Percentiles rank a stretch among this genome's conserved stretches.
Evolutionary conservation across 192 early-diverging fungal species (phyloP).

Genomic region (Mortierella antarctica): DNA sequence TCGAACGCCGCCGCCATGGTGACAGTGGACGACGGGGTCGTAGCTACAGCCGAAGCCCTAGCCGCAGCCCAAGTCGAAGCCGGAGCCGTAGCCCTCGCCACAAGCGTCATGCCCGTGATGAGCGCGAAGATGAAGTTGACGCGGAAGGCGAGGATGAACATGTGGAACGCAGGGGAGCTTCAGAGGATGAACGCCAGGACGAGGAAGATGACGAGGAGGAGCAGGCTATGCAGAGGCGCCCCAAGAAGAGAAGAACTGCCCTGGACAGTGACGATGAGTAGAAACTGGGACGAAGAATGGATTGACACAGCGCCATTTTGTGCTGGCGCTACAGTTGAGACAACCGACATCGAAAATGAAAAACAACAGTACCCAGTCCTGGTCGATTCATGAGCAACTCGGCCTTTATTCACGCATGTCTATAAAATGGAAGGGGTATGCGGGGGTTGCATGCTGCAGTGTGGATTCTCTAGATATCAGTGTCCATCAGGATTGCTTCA

Average conservation of each 20-base stretch:
- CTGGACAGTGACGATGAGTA: conserved; percentile 56
- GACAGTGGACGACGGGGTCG: conserved; percentile 16
- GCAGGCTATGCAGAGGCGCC: conserved; percentile 38
- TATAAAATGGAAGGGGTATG: too few species aligned
- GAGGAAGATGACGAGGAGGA: conserved; percentile 53
- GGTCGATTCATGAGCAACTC: neutral
- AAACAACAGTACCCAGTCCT: neutral
- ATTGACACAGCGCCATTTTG: neutral
- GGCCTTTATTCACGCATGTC: neutral
- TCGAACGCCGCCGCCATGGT: conserved; percentile 9
- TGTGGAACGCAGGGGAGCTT: conserved; percentile 1
- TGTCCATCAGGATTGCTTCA: neutral
- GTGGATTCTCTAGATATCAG: neutral
- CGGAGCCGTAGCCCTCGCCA: conserved; percentile 26
- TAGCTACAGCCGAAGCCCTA: conserved; percentile 27
- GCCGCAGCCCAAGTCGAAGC: conserved; percentile 28
- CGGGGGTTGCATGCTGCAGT: too few species aligned
- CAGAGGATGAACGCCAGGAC: conserved; percentile 36
- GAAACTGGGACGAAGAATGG: neutral
- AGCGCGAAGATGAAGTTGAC: conserved; percentile 38
- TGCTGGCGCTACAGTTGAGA: neutral
- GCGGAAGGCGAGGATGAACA: conserved; percentile 27
- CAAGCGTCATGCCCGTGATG: conserved; percentile 9
- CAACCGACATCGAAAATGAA: neutral
- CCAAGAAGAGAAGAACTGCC: conserved; percentile 53